Base-by-base conservation (phyloP, 164 flowering plant species). In the Liriodendron chinense region DNA sequence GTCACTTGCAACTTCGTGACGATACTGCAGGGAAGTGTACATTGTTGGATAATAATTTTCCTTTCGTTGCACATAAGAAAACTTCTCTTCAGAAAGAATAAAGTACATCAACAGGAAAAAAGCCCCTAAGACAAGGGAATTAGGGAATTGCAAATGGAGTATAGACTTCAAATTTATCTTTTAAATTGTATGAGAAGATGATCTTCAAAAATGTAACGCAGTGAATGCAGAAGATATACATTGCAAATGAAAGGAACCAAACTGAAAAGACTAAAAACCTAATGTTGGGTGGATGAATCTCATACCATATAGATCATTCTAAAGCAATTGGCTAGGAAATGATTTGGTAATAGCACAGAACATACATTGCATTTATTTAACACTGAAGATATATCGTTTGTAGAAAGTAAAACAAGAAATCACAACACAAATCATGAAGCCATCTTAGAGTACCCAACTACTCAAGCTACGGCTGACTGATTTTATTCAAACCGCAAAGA, bases 1-100 rank as follows among this genome's bases (percentile, higher is more conserved):
- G 64, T 94, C 98, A 68, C 80, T 43, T 66, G 76, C 57, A 25
- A 78, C 85, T 79, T 86, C 87, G 66, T 85, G 81, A 25, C 71
- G 74, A 49, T 76, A 80, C 90, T 87, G 88, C 66, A 65, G 69
- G 26, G 61, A 22, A 67, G 25, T 23, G 28, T 23, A 74, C 16
- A 22, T 74, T 23, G 67, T 21, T 34, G 16, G 14, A 71, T 23
- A 3, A 28, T 6, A 34, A 3, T 67, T 14, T 34, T 22, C 16
- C 12, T 65, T 4, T 34, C 9, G 7, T 26, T 7, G 12, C 16
- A 26, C 13, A 64, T 10, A 67, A 34, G 47, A 66, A 67, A 67
- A 18, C 16, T 26, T 7, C 2, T 16, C 22, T 18, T 6, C 20
- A 53, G 18, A 53, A 53, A 53, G 59, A 53, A 12, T 53, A 12